Evolutionary conservation across 2,329 filamentous ascomycete genomes (phyloP).

Genomic region (Ophiosphaerella herpotricha): DNA sequence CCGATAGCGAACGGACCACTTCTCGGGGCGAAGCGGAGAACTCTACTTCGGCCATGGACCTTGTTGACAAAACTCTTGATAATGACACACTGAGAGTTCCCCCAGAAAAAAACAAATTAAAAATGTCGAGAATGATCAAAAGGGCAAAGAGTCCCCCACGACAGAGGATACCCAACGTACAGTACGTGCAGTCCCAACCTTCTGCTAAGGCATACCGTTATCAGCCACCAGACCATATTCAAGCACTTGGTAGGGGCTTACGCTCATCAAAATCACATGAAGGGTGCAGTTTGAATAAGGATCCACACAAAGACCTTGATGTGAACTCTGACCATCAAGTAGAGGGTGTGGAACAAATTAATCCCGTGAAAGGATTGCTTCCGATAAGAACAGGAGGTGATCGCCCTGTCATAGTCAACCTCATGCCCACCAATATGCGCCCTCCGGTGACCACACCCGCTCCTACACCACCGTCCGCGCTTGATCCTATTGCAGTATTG

Average conservation of each 20-base stretch:
- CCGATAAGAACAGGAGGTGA: no score
- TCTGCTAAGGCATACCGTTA: neutral
- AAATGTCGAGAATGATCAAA: slow-evolving; percentile 1
- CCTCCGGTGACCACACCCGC: no score
- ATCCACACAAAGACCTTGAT: neutral
- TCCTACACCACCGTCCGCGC: no score
- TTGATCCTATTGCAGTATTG: no score
- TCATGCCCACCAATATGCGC: no score
- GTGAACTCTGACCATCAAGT: neutral
- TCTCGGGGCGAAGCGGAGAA: slow-evolving; percentile 4
- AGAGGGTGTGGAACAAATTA: neutral
- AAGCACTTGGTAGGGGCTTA: neutral
- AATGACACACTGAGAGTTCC: no score
- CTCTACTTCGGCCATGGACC: neutral
- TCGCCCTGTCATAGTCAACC: no score
- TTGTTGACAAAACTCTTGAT: no score
- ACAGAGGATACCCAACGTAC: neutral
- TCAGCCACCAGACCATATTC: neutral
- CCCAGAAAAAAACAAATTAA: neutral
- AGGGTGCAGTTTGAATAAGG: neutral
- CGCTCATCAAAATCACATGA: neutral
- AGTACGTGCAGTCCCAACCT: neutral
- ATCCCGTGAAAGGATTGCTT: no score
- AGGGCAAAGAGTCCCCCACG: neutral
- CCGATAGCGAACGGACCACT: slow-evolving; percentile 13